Evolutionary conservation across 495 filamentous ascomycete species (phyloP), one percentile per base, ranked within the genome.

Genomic region (Jackrogersella multiformis): DNA sequence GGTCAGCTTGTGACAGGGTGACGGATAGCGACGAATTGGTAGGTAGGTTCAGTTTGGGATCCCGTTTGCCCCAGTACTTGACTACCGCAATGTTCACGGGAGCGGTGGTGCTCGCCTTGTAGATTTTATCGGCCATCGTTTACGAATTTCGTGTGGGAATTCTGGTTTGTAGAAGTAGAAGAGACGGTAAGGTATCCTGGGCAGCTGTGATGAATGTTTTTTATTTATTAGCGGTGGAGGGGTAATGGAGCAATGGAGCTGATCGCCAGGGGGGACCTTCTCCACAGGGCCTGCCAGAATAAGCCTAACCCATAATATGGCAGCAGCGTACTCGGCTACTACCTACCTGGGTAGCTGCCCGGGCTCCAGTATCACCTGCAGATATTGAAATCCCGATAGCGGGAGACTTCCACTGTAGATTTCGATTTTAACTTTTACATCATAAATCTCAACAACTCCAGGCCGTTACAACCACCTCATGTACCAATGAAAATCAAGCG

Each of bases 11-110:
- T 55, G 93, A 95, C 72, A 99, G 90, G 39, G 95, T 99, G 36
- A 99, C 92, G 48, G 90, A 94, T 74, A 99, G 89, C 59, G 95
- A 99, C 54, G 92, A 95, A 82, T 99, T 98, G 68, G 96, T 97
- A 34, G 95, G 96, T 67, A 98, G 89, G 77, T 99, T 98, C 59
- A 98, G 86, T 68, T 88, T 90, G 15, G 90, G 76, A 80, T 98
- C 92, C 42, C 95, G 92, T 80, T 98, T 98, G 64, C 95, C 95
- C 95, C 95, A 99, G 84, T 99, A 99, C 92, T 99, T 99, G 77
- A 99, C 94, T 34, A 99, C 95, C 56, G 95, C 95, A 73, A 99
- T 99, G 82, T 99, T 99, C 69, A 99, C 95, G 13, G 95, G 95
- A 21, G 95, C 95, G 32, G 93, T 97, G 44, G 94, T 97, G 80